phyloP scores from a whole-genome alignment of 1,284 basidiomycete species.

The Xerocomus minutiporus region DNA sequence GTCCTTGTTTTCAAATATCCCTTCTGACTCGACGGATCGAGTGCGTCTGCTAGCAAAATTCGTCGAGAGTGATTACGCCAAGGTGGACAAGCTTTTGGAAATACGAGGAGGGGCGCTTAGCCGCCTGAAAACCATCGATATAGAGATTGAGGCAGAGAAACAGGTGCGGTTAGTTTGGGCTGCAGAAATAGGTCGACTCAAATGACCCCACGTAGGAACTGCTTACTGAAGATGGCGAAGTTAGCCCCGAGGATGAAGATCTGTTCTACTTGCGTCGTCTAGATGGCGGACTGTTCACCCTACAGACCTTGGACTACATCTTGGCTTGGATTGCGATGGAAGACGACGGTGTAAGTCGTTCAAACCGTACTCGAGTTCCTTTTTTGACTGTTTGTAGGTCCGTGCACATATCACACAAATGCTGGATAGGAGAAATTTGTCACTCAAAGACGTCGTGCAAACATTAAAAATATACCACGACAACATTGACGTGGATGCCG shows the following conservation, averaged over 20 bases:
- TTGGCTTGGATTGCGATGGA: conserved; percentile 97
- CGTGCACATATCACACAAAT: conserved; percentile 71
- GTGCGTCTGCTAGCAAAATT: conserved; percentile 90
- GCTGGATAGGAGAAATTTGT: conserved; percentile 66
- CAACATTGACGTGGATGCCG: conserved; percentile 61
- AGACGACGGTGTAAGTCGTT: conserved; percentile 82
- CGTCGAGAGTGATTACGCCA: conserved; percentile 87
- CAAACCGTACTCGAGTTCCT: not conserved
- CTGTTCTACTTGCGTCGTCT: conserved; percentile 79
- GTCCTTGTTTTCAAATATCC: conserved; percentile 85
- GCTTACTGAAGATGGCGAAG: conserved; percentile 53
- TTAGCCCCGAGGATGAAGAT: conserved; percentile 64
- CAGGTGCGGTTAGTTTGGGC: conserved; percentile 41
- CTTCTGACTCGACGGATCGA: conserved; percentile 78
- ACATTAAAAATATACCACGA: conserved; percentile 66
- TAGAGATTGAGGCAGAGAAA: conserved; percentile 62
- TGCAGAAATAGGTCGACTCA: not conserved
- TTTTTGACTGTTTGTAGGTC: conserved; percentile 45
- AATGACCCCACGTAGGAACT: conserved; percentile 43
- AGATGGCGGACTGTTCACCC: conserved; percentile 81
- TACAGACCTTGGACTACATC: conserved; percentile 91
- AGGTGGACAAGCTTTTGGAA: conserved; percentile 89
- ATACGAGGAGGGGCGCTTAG: conserved; percentile 67
- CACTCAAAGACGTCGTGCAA: conserved; percentile 59
- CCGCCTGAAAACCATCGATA: conserved; percentile 57